Percentiles rank a stretch among this genome's conserved stretches.
Evolutionary conservation across 805 yeast species (phyloP).

Genomic region (Lipomyces sp.): DNA sequence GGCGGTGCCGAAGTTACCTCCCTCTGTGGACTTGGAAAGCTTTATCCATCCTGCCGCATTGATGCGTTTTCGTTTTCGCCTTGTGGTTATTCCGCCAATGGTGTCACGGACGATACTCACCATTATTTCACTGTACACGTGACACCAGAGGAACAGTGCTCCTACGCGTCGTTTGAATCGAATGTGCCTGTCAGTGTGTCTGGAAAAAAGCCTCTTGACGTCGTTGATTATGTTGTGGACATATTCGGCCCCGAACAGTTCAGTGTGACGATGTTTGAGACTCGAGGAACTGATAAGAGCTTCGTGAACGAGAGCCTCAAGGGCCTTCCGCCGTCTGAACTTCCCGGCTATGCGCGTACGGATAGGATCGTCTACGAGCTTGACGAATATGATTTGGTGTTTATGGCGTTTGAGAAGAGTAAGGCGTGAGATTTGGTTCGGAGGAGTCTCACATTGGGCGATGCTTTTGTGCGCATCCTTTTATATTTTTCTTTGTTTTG

Average conservation of each 20-base stretch:
- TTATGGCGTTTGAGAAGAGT: constrained; percentile 54
- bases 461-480: too few relatives aligned
- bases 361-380: constrained; percentile 74
- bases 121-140: constrained; percentile 82
- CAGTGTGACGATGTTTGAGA: constrained; percentile 53
- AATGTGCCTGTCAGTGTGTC: constrained; percentile 54
- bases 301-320: constrained; percentile 9
- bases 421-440: not conserved
- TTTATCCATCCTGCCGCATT: constrained; percentile 49
- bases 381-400: constrained; percentile 68
- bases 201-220: constrained; percentile 39
- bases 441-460: not conserved
- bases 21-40: constrained; percentile 56
- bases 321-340: constrained; percentile 29
- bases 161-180: constrained; percentile 94
- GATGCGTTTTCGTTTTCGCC: constrained; percentile 92
- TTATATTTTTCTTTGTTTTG: too few relatives aligned
- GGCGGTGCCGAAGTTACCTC: constrained; percentile 68
- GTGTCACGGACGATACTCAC: constrained; percentile 55
- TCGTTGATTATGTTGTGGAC: constrained; percentile 56
- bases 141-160: constrained; percentile 92
- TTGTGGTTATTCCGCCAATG: constrained; percentile 91
- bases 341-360: constrained; percentile 54
- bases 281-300: constrained; percentile 31
- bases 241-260: constrained; percentile 76